These are phyloP conservation scores for Pichia membranifaciens DNA, from an alignment of 805 yeast genomes.

Conservation along the genomic window DNA sequence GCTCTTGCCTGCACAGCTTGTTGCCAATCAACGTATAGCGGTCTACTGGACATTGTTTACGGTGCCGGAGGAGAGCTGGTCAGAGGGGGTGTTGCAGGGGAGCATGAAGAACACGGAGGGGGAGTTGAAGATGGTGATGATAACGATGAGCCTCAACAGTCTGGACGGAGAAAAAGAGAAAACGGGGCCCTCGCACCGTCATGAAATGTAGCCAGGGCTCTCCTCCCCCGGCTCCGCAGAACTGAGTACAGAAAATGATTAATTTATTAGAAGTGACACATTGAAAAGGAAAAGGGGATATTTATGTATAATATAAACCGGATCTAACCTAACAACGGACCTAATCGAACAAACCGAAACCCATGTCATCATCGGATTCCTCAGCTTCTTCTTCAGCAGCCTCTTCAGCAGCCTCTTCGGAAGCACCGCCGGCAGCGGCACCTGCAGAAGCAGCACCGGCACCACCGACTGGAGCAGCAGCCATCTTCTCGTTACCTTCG, in stretches of 20 bases:
- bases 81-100: no score
- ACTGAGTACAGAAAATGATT: slow-evolving; percentile 6
- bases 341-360: slow-evolving; percentile 96
- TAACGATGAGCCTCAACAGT: no score
- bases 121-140: no score
- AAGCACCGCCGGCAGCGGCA: slow-evolving; percentile 49
- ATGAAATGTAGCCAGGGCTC: no score
- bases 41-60: neutral
- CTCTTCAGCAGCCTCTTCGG: slow-evolving; percentile 52
- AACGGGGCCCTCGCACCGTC: no score
- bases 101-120: no score
- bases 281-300: neutral
- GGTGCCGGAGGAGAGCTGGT: no score
- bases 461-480: slow-evolving; percentile 80
- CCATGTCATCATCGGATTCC: slow-evolving; percentile 60
- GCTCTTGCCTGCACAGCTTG: slow-evolving; percentile 15
- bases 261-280: slow-evolving; percentile 12
- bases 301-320: neutral
- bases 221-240: no score
- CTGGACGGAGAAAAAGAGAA: no score
- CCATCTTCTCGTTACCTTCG: slow-evolving; percentile 74
- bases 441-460: slow-evolving; percentile 51
- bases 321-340: neutral
- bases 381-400: slow-evolving; percentile 46
- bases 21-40: slow-evolving; percentile 9